A percentile compares a stretch with the other conserved stretches of the same genome.
Evolutionary conservation across 2,329 filamentous ascomycete genomes (phyloP).

Genomic region (Cryphonectria parasitica): DNA sequence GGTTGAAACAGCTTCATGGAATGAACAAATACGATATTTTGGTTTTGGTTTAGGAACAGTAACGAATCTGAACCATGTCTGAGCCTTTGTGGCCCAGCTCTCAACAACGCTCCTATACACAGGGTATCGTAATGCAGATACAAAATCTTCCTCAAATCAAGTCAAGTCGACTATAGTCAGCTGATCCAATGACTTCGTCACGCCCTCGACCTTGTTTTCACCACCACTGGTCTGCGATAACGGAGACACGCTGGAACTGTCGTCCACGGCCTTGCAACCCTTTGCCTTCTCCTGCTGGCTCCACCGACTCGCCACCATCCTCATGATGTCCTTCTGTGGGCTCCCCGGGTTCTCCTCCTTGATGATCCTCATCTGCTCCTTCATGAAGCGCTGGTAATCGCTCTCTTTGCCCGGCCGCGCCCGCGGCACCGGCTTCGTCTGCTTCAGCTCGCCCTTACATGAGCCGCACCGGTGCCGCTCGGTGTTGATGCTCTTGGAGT

Average conservation of each 20-base stretch:
- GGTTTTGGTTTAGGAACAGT: no score
- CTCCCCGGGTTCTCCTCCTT: constrained; percentile 59
- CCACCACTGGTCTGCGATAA: neutral
- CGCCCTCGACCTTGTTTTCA: constrained; percentile 21
- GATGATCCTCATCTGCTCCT: constrained; percentile 67
- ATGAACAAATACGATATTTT: neutral
- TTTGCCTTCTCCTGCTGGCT: constrained; percentile 46
- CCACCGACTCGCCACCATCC: constrained; percentile 67
- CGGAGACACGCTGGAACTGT: constrained; percentile 17
- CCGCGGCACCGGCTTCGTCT: constrained; percentile 78
- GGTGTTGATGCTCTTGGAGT: constrained; percentile 83
- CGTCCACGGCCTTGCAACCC: constrained; percentile 28
- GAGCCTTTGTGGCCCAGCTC: neutral
- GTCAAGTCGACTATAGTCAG: constrained; percentile 27
- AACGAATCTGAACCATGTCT: neutral
- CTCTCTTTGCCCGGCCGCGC: constrained; percentile 38
- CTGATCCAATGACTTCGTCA: constrained; percentile 14
- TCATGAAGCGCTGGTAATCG: constrained; percentile 60
- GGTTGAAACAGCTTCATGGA: neutral
- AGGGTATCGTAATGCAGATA: constrained; percentile 7
- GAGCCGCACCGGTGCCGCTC: constrained; percentile 71
- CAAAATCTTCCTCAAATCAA: neutral
- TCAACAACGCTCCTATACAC: neutral
- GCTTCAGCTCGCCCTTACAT: constrained; percentile 73
- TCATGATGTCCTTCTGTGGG: constrained; percentile 71